A percentile compares a stretch with the other conserved stretches of the same genome.
Conservation (phyloP, 129 eudicot species). For the Escallonia rubra region DNA sequence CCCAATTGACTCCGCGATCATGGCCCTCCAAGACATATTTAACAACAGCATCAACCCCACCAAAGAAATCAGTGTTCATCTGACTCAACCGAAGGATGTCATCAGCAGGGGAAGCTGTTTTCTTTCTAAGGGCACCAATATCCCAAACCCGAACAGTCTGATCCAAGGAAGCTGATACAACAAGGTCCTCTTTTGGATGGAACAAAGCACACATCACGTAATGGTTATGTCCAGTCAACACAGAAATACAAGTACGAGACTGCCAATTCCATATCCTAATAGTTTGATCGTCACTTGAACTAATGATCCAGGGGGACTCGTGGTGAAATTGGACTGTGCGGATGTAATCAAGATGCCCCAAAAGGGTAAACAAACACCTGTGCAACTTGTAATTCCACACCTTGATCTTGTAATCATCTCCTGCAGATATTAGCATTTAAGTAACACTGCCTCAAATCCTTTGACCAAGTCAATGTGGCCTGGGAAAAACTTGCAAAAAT, state of each 20-base stretch:
- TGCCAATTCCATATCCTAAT: conserved; percentile 60
- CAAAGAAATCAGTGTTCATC: conserved; percentile 48
- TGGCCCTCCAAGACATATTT: conserved; percentile 57
- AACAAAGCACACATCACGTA: conserved; percentile 56
- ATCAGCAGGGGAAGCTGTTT: conserved; percentile 50
- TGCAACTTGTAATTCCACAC: conserved; percentile 55
- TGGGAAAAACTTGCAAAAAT: too few relatives aligned
- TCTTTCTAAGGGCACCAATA: conserved; percentile 47
- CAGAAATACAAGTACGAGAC: conserved; percentile 52
- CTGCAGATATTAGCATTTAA: conserved; percentile 14
- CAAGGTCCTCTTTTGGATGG: conserved; percentile 51
- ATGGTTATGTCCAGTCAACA: conserved; percentile 52
- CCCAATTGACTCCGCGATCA: conserved; percentile 56
- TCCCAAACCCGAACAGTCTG: conserved; percentile 62
- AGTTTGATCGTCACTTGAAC: conserved; percentile 60
- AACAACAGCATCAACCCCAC: conserved; percentile 57
- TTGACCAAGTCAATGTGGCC: neutral
- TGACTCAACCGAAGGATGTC: conserved; percentile 43
- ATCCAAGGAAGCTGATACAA: conserved; percentile 50
- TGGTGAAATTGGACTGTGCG: conserved; percentile 51
- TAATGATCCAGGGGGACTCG: conserved; percentile 50
- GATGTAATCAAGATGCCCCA: conserved; percentile 51
- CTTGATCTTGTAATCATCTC: conserved; percentile 52
- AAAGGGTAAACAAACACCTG: conserved; percentile 50
- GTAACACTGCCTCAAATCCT: neutral